These are phyloP conservation scores for Cryptococcus sp. DNA, from an alignment of 1,284 basidiomycete species.

Conservation along the genomic window DNA sequence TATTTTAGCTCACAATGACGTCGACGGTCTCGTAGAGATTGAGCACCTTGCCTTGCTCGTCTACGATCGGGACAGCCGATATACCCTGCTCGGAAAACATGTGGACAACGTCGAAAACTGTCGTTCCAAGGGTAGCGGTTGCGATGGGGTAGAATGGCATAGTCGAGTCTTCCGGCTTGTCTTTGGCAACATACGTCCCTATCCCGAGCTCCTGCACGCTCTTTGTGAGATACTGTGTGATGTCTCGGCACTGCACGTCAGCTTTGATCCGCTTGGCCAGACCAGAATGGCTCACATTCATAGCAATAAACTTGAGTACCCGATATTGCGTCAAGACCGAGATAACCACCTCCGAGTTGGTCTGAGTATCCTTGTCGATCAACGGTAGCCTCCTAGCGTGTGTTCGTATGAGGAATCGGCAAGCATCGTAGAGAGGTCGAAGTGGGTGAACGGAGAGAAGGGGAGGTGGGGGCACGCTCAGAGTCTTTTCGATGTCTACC, in stretches of 20 bases:
- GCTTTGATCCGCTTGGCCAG: neutral
- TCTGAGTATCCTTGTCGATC: conserved; percentile 88
- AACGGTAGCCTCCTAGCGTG: conserved; percentile 92
- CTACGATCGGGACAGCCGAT: conserved; percentile 93
- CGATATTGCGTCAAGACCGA: conserved; percentile 96
- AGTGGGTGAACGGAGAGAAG: conserved; percentile 83
- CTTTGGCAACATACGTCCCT: conserved; percentile 73
- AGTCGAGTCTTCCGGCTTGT: conserved; percentile 23
- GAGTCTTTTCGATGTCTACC: conserved; percentile 84
- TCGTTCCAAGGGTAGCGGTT: conserved; percentile 84
- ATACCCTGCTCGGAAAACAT: conserved; percentile 96
- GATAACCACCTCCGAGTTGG: conserved; percentile 90
- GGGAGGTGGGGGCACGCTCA: conserved; percentile 88
- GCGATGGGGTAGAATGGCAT: conserved; percentile 84
- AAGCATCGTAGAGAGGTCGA: conserved; percentile 83
- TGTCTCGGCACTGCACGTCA: conserved; percentile 39
- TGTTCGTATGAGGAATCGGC: conserved; percentile 85
- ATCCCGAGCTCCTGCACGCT: conserved; percentile 81
- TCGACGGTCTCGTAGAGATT: conserved; percentile 99
- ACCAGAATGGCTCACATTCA: conserved; percentile 64
- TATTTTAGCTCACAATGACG: conserved; percentile 72
- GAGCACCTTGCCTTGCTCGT: conserved; percentile 86
- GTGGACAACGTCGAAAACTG: conserved; percentile 97
- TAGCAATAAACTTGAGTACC: conserved; percentile 95
- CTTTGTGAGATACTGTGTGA: conserved; percentile 45